Evolutionary conservation across 225 moss, liverwort and hornwort genomes (phyloP).

Genomic region (Rhytidiadelphus loreus): DNA sequence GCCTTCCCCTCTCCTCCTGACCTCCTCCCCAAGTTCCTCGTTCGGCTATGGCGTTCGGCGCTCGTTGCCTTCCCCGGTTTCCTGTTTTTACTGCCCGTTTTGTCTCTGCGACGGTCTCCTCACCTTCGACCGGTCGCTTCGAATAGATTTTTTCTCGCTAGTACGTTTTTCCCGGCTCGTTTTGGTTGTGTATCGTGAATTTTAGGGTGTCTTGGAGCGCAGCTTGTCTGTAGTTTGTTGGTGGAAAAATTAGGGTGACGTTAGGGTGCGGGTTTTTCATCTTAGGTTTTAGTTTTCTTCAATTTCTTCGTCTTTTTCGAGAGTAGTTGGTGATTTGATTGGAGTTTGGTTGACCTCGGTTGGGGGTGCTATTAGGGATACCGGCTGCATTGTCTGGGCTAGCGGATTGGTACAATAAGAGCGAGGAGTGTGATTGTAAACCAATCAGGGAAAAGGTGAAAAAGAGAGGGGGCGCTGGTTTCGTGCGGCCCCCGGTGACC

Average conservation of each 20-base stretch:
- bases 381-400: background rate
- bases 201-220: background rate
- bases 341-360: background rate
- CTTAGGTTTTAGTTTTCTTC: background rate
- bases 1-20: background rate
- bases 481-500: constrained; percentile 13
- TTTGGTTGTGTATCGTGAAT: background rate
- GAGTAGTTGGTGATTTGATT: background rate
- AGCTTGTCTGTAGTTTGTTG: background rate
- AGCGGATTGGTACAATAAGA: background rate
- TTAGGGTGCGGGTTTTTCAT: background rate
- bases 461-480: background rate
- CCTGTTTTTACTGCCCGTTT: background rate
- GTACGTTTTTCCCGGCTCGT: background rate
- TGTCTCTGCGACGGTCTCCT: background rate
- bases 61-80: background rate
- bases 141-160: background rate
- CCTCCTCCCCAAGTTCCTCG: background rate
- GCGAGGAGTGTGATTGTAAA: background rate
- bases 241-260: background rate
- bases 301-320: background rate
- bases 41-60: constrained; percentile 7
- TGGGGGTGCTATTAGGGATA: background rate
- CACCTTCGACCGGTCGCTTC: background rate
- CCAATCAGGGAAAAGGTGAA: background rate